phyloP scores from a whole-genome alignment of 2,329 filamentous ascomycete genomes.

The Clarireedia hainanense region DNA sequence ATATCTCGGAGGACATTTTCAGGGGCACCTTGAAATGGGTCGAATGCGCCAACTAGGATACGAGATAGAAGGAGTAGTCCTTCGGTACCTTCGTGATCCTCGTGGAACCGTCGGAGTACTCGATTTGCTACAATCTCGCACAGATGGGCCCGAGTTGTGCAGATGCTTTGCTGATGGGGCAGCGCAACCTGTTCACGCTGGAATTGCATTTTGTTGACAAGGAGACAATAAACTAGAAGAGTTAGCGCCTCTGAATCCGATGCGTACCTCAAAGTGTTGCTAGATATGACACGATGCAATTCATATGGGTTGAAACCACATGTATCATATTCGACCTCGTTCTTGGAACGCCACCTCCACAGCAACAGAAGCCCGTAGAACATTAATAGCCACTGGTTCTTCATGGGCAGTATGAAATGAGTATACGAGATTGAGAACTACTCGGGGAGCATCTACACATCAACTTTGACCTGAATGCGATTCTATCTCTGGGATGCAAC shows the following conservation, averaged over 20 bases:
- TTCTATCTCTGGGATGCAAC: no score
- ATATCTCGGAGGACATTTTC: conserved; percentile 54
- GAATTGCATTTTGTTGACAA: conserved; percentile 77
- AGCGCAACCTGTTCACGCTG: conserved; percentile 68
- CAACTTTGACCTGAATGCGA: no score
- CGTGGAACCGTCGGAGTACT: conserved; percentile 69
- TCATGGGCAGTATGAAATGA: no score
- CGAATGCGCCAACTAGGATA: conserved; percentile 74
- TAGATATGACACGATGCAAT: neutral
- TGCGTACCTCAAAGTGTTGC: no score
- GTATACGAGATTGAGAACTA: neutral
- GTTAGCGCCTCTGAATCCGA: conserved; percentile 1
- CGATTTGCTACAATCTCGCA: conserved; percentile 76
- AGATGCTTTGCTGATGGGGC: conserved; percentile 72
- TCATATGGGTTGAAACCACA: neutral
- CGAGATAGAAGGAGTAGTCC: conserved; percentile 69
- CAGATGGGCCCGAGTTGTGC: conserved; percentile 66
- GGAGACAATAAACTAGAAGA: conserved; percentile 63
- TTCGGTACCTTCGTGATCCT: conserved; percentile 63
- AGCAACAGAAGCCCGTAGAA: neutral
- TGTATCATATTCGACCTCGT: neutral
- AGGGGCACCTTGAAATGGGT: conserved; percentile 78
- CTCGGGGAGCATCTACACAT: neutral
- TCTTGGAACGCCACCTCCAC: no score
- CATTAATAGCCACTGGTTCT: neutral